Conservation (phyloP, 2,329 filamentous ascomycete genomes). For the Teratosphaeria epicoccoides region DNA sequence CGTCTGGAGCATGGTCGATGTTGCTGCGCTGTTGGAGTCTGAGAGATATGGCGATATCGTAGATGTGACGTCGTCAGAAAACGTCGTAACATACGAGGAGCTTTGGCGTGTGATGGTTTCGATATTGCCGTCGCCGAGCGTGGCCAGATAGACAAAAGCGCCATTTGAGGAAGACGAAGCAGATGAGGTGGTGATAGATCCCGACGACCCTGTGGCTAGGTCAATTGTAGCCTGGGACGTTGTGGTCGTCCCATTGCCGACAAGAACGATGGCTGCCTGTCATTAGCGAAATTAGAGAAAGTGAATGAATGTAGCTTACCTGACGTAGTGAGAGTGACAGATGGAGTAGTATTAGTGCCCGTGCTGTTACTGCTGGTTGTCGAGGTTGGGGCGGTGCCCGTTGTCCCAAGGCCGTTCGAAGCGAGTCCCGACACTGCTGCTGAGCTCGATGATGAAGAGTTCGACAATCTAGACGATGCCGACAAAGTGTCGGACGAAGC, state of each 20-base stretch:
- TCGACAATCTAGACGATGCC: not conserved
- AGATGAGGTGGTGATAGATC: not conserved
- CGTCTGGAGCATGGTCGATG: conserved; percentile 2
- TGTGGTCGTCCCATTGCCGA: conserved; percentile 11
- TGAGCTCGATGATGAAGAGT: not conserved
- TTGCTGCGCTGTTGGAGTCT: conserved; percentile 1
- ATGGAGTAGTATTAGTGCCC: conserved; percentile 3
- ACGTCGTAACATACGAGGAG: conserved; percentile 17
- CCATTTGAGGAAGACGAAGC: conserved; percentile 3
- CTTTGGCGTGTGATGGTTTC: conserved; percentile 14
- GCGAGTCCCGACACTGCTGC: not conserved
- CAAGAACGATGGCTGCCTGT: conserved; percentile 10
- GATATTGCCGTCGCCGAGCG: conserved; percentile 16
- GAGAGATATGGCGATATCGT: conserved; percentile 14
- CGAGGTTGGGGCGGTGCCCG: not conserved
- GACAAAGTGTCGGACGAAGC: not conserved
- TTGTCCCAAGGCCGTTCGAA: conserved; percentile 1
- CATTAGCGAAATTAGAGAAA: conserved; percentile 5
- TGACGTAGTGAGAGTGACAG: conserved; percentile 17
- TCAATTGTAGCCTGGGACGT: conserved; percentile 13
- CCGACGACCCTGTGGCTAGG: not conserved
- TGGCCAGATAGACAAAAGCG: conserved; percentile 13
- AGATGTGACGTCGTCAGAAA: conserved; percentile 13
- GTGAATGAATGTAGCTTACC: conserved; percentile 8
- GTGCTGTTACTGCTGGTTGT: not conserved